phyloP scores from a whole-genome alignment of 1,284 basidiomycete species.

The Ustilago cynodontis region DNA sequence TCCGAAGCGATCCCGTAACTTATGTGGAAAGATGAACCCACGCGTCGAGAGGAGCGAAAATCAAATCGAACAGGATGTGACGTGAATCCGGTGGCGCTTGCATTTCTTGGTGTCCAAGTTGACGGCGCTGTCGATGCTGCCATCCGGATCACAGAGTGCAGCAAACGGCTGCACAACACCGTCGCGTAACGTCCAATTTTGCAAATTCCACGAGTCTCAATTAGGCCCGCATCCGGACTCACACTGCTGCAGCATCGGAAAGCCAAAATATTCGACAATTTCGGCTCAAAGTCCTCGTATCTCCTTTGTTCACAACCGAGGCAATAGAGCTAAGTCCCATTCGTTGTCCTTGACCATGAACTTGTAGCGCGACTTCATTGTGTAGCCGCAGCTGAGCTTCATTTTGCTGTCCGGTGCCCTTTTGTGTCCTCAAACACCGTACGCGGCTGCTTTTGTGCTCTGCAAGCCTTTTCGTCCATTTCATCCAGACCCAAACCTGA shows the following conservation, averaged over 20 bases:
- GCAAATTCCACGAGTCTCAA: not conserved
- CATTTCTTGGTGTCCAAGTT: not conserved
- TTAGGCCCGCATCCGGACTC: not conserved
- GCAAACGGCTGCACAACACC: not conserved
- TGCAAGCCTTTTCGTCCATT: too few species aligned
- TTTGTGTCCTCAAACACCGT: too few species aligned
- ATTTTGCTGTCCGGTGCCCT: too few species aligned
- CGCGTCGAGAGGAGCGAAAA: too few species aligned
- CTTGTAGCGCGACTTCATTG: not conserved
- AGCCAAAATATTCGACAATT: not conserved
- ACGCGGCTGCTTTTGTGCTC: too few species aligned
- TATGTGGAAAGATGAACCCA: too few species aligned
- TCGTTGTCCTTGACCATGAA: too few species aligned
- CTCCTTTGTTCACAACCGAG: not conserved
- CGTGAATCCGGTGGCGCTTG: not conserved
- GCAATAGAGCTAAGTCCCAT: too few species aligned
- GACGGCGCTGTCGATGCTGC: constrained; percentile 3
- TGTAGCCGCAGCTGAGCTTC: not conserved
- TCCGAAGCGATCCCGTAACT: too few species aligned
- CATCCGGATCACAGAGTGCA: constrained; percentile 10
- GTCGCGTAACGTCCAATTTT: not conserved
- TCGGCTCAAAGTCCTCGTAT: not conserved
- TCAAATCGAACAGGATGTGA: not conserved
- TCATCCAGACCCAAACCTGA: too few species aligned
- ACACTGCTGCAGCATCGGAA: too few species aligned